Evolutionary conservation across 306 rosid species (phyloP).

Genomic region (Quercus dentata): DNA sequence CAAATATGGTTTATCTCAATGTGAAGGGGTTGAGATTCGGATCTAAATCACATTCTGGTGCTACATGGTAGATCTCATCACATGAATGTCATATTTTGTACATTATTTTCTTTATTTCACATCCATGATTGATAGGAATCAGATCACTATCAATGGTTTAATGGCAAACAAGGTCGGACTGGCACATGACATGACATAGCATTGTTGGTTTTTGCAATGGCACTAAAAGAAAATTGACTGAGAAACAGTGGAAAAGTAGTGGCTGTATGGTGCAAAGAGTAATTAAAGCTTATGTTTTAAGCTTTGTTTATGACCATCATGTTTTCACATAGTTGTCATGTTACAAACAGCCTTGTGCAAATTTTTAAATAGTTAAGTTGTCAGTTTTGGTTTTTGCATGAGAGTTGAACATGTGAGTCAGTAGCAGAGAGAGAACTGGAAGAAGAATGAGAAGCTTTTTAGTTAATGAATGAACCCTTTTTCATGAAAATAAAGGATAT

Average conservation of each 20-base stretch:
- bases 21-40: constrained; percentile 11
- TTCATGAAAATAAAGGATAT: not conserved
- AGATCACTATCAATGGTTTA: constrained; percentile 23
- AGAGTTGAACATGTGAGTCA: constrained; percentile 25
- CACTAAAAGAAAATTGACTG: not conserved
- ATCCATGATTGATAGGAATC: constrained; percentile 18
- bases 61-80: constrained; percentile 30
- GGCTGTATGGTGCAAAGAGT: constrained; percentile 17
- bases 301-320: constrained; percentile 10
- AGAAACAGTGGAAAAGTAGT: not conserved
- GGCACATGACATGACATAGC: constrained; percentile 27
- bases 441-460: not conserved
- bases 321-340: constrained; percentile 22
- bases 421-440: constrained; percentile 1
- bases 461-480: not conserved
- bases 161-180: not conserved
- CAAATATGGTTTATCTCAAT: not conserved
- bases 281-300: constrained; percentile 8
- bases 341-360: not conserved
- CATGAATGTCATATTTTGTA: not conserved
- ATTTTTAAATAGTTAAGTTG: not conserved
- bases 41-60: constrained; percentile 28
- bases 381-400: constrained; percentile 12
- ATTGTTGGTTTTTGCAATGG: not conserved
- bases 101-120: not conserved